Evolutionary conservation across 75 land plant genomes (phyloP).

Genomic region (Picea glauca): DNA sequence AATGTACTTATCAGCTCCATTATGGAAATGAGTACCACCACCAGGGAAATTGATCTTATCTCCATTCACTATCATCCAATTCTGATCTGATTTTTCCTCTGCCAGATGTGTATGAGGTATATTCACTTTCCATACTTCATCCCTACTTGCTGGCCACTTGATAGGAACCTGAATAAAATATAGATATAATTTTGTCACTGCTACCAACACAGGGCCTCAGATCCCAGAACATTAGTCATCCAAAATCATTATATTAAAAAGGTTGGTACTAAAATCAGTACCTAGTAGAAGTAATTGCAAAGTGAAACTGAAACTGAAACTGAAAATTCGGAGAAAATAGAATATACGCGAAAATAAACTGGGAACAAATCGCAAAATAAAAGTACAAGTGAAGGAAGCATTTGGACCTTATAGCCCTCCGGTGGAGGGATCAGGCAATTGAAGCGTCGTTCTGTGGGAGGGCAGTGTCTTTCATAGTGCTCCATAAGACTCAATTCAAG

Average conservation of each 20-base stretch:
- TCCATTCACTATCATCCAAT: conserved; percentile 90
- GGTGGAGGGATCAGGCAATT: conserved; percentile 97
- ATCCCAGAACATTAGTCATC: no score
- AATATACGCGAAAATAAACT: no score
- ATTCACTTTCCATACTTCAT: conserved; percentile 90
- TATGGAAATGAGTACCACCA: conserved; percentile 92
- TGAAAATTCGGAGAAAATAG: no score
- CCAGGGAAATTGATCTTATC: conserved; percentile 89
- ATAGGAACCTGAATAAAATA: conserved; percentile 59
- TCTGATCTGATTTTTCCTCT: conserved; percentile 87
- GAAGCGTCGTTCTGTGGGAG: conserved; percentile 65
- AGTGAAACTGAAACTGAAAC: no score
- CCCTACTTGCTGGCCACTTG: conserved; percentile 89
- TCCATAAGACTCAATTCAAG: conserved; percentile 79
- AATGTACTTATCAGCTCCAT: conserved; percentile 91
- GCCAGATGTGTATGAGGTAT: conserved; percentile 92
- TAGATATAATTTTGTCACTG: no score
- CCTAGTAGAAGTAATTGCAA: no score
- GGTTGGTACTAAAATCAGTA: no score
- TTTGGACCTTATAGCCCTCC: conserved; percentile 66
- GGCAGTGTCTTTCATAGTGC: conserved; percentile 93
- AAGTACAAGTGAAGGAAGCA: neutral
- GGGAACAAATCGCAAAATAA: no score
- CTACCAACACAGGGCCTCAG: no score
- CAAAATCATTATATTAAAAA: no score